Evolutionary conservation across 1,139 yeast genomes (phyloP).

Genomic region (Saccharomyces hybrid): DNA sequence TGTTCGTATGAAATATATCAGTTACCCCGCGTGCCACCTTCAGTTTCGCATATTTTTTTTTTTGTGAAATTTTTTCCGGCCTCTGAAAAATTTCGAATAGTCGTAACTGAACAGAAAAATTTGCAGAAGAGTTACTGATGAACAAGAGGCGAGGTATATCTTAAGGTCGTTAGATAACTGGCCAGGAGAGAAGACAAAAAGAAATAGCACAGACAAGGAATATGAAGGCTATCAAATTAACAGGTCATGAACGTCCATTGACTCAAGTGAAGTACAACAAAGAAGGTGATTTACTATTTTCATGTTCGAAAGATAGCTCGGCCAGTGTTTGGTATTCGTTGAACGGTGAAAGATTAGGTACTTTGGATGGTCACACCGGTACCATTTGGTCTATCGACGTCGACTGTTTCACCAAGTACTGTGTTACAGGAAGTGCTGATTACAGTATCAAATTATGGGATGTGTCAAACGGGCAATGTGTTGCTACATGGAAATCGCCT

Average conservation of each 20-base stretch:
- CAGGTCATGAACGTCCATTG: constrained; percentile 82
- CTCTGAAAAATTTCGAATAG: background rate
- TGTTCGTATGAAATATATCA: background rate
- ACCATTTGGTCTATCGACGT: constrained; percentile 94
- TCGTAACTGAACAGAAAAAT: background rate
- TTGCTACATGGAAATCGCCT: constrained; percentile 65
- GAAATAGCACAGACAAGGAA: constrained; percentile 7
- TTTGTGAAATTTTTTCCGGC: background rate
- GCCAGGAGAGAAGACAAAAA: background rate
- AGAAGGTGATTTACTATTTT: constrained; percentile 90
- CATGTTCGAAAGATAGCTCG: constrained; percentile 83
- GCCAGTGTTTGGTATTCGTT: constrained; percentile 94
- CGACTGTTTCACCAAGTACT: constrained; percentile 56
- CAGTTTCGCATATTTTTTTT: background rate
- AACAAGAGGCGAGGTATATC: background rate
- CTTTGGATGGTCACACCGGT: constrained; percentile 85
- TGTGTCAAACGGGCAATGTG: constrained; percentile 68
- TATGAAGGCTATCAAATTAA: constrained; percentile 51
- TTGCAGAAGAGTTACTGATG: background rate
- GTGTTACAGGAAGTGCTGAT: constrained; percentile 91
- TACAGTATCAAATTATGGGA: constrained; percentile 80
- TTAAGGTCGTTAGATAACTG: background rate
- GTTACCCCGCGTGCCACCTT: background rate
- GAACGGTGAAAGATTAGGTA: constrained; percentile 95
- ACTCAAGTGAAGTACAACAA: constrained; percentile 90